Conservation (phyloP, 805 yeast species). For the Maudiozyma pseudohumilis region DNA sequence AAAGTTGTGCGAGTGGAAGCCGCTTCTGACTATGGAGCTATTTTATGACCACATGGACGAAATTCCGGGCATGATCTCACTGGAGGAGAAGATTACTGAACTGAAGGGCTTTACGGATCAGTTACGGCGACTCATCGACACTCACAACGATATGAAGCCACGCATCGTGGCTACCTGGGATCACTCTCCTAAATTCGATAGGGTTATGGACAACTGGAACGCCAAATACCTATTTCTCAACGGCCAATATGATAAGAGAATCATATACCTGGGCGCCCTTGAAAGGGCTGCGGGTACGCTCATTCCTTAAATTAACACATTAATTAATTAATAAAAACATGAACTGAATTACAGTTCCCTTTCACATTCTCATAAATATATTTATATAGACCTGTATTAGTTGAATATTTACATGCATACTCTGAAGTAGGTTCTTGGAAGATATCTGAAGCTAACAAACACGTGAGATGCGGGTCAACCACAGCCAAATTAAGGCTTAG, state of each 20-base stretch:
- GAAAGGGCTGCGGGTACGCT: slow-evolving; percentile 15
- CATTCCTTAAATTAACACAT: no score
- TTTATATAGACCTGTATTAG: no score
- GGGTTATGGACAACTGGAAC: slow-evolving; percentile 35
- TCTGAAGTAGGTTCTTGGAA: no score
- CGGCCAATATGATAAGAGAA: slow-evolving; percentile 30
- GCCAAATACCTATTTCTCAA: slow-evolving; percentile 31
- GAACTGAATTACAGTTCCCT: no score
- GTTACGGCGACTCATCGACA: slow-evolving; percentile 32
- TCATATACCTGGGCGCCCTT: slow-evolving; percentile 27
- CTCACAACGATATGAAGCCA: slow-evolving; percentile 36
- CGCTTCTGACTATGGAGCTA: slow-evolving; percentile 15
- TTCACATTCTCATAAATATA: no score
- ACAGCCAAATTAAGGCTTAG: background rate
- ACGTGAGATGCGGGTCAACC: no score
- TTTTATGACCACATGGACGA: slow-evolving; percentile 16
- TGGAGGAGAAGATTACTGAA: slow-evolving; percentile 7
- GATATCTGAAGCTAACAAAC: no score
- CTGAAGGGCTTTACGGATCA: slow-evolving; percentile 33
- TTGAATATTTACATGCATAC: background rate
- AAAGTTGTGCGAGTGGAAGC: slow-evolving; percentile 15
- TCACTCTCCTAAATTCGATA: slow-evolving; percentile 14
- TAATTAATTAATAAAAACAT: no score
- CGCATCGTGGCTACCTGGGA: slow-evolving; percentile 32
- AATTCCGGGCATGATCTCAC: slow-evolving; percentile 6